phyloP scores from a whole-genome alignment of 768 basidiomycete genomes.

The Lentinula sp. region DNA sequence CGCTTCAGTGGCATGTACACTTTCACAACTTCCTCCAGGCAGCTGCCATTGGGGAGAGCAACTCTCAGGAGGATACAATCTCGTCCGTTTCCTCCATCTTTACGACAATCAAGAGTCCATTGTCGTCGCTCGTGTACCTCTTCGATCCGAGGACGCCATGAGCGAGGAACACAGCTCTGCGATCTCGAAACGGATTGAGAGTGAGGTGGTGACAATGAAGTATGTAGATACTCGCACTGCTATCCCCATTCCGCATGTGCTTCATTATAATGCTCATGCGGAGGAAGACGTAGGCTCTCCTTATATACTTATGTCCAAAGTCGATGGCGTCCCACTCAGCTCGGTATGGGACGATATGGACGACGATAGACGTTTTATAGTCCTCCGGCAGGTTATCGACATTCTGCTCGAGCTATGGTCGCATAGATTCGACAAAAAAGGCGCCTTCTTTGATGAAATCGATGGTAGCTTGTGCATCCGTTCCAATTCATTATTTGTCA shows the following conservation, averaged over 20 bases:
- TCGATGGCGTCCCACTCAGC: constrained; percentile 4
- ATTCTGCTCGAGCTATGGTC: constrained; percentile 5
- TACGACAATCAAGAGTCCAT: background rate
- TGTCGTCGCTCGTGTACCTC: constrained; percentile 7
- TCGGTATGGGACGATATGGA: constrained; percentile 7
- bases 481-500: background rate
- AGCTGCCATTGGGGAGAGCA: constrained; percentile 6
- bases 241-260: constrained; percentile 6
- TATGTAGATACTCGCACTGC: constrained; percentile 5
- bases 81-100: constrained; percentile 10
- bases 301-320: constrained; percentile 9
- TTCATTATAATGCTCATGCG: constrained; percentile 2
- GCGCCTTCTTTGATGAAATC: background rate
- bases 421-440: constrained; percentile 7
- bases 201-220: constrained; percentile 8
- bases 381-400: constrained; percentile 6
- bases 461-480: background rate
- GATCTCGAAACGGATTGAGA: constrained; percentile 4
- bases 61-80: constrained; percentile 6
- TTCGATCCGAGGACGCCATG: background rate
- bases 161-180: background rate
- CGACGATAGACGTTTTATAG: constrained; percentile 5
- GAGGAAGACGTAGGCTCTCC: background rate
- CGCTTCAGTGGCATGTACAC: constrained; percentile 2
- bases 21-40: background rate